Percentiles rank a stretch among this genome's conserved stretches.
These are phyloP conservation scores for Hortiboletus campestris DNA, from an alignment of 768 basidiomycete genomes.

Conservation along the genomic window DNA sequence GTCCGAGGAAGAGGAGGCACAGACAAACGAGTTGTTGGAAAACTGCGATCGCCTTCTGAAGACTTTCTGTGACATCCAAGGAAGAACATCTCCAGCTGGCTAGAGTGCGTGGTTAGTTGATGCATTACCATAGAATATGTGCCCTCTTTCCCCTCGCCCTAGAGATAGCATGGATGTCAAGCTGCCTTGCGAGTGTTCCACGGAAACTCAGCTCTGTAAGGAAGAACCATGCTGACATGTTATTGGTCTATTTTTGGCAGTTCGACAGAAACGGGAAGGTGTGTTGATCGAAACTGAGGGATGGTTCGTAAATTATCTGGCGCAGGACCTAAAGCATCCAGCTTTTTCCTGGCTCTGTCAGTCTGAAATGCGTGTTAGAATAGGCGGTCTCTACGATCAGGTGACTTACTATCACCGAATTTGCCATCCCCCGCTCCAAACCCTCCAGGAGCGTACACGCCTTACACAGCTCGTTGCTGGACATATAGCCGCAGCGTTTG, in stretches of 20 bases:
- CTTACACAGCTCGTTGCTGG: slow-evolving; percentile 95
- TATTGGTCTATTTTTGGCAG: slow-evolving; percentile 18
- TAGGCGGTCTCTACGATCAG: not conserved
- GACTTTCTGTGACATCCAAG: slow-evolving; percentile 32
- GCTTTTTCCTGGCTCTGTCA: slow-evolving; percentile 61
- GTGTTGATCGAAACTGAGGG: slow-evolving; percentile 58
- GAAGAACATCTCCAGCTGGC: slow-evolving; percentile 22
- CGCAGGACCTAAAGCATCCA: slow-evolving; percentile 55
- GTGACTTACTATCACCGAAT: slow-evolving; percentile 55
- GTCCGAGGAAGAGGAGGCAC: slow-evolving; percentile 49
- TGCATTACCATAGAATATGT: not conserved
- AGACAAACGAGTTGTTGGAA: slow-evolving; percentile 47
- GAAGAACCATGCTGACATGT: not conserved
- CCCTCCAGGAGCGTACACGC: slow-evolving; percentile 91
- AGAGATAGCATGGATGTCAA: not conserved
- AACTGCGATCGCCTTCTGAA: slow-evolving; percentile 57
- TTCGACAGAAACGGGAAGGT: slow-evolving; percentile 43
- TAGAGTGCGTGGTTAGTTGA: not conserved
- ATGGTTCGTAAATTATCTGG: slow-evolving; percentile 76
- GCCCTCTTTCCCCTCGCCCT: not conserved
- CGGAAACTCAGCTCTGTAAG: not conserved
- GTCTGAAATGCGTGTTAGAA: slow-evolving; percentile 44
- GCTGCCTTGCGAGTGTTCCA: not conserved
- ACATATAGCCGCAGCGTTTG: slow-evolving; percentile 90
- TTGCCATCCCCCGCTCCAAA: slow-evolving; percentile 78